phyloP scores from a whole-genome alignment of 345 rosid species.

The Citrus australasica region DNA sequence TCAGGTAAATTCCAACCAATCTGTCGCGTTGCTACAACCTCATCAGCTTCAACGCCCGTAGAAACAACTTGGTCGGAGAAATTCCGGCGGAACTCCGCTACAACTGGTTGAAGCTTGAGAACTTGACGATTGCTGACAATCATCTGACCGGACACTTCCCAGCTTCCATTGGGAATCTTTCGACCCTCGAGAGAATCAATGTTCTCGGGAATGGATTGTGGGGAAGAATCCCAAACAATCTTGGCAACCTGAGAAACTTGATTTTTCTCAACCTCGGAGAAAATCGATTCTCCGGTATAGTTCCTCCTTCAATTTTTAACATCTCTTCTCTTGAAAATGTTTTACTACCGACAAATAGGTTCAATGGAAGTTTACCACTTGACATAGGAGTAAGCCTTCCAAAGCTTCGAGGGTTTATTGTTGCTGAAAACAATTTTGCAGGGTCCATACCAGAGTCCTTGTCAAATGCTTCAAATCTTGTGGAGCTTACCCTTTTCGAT shows the following conservation, averaged over 20 bases:
- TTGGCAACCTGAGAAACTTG: constrained; percentile 8
- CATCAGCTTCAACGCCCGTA: rapidly evolving
- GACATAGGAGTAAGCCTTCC: constrained; percentile 19
- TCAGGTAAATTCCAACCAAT: too few relatives aligned
- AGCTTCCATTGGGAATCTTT: constrained; percentile 17
- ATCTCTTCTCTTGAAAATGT: background rate
- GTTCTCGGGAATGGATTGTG: rapidly evolving
- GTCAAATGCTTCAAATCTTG: constrained; percentile 20
- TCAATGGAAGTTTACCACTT: constrained; percentile 11
- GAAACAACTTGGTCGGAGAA: background rate
- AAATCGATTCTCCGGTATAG: background rate
- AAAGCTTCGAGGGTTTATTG: background rate
- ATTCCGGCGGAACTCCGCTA: constrained; percentile 5
- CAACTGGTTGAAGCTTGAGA: background rate
- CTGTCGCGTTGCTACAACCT: constrained; percentile 8
- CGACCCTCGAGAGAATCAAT: rapidly evolving
- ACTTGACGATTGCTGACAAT: rapidly evolving
- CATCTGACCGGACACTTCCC: too few relatives aligned
- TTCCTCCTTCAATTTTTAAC: constrained; percentile 23
- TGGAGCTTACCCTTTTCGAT: rapidly evolving
- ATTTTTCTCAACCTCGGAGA: rapidly evolving
- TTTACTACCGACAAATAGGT: background rate
- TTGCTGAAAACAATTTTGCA: background rate
- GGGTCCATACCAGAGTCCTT: constrained; percentile 22
- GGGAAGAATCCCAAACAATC: background rate